phyloP scores from a whole-genome alignment of 805 yeast genomes.

The Dipodascus albidus region DNA sequence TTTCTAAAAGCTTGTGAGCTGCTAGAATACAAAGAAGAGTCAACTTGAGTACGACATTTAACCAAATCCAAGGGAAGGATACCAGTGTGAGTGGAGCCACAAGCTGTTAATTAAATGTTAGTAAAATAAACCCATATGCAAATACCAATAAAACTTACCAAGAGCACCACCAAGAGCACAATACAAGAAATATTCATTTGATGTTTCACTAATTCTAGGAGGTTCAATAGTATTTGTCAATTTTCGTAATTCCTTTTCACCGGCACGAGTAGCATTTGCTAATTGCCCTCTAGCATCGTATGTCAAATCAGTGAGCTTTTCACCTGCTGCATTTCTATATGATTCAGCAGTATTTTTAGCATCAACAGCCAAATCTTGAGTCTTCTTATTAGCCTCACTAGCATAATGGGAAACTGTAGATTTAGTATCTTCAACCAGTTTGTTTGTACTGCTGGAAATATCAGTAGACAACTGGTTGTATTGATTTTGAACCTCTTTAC shows the following conservation, averaged over 20 bases:
- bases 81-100: slow-evolving; percentile 93
- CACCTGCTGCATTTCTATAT: not conserved
- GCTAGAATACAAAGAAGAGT: slow-evolving; percentile 57
- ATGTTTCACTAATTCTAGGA: not conserved
- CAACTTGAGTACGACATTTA: slow-evolving; percentile 87
- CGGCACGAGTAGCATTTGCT: not conserved
- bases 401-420: not conserved
- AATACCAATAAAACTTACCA: not conserved
- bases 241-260: not conserved
- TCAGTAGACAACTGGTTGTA: not conserved
- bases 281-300: not conserved
- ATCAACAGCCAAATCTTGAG: not conserved
- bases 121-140: slow-evolving; percentile 1
- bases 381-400: not conserved
- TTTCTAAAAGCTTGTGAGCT: slow-evolving; percentile 73
- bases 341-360: not conserved
- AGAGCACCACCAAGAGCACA: not conserved
- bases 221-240: not conserved
- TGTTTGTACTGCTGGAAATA: not conserved
- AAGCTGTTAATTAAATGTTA: slow-evolving; percentile 37
- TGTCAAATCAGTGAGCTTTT: not conserved
- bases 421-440: not conserved
- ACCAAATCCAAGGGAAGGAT: slow-evolving; percentile 91
- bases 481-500: not conserved
- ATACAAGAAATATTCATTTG: not conserved